Evolutionary conservation across 129 eudicot species (phyloP), one percentile per base, ranked within the genome.

Genomic region (Logfia minima): DNA sequence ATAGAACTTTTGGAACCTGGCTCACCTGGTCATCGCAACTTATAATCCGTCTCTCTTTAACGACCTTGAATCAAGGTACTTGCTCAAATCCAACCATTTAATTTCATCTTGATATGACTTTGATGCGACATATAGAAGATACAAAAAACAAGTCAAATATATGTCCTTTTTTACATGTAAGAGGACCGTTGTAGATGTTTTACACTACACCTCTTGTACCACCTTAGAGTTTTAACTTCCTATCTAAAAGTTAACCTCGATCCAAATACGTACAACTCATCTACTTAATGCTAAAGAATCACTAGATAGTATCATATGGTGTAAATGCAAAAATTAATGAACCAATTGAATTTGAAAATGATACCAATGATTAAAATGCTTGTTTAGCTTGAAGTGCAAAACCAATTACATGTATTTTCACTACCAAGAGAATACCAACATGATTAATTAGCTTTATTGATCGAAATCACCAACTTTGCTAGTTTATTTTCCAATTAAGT

Each of bases 141-240:
- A 78, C 71, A 70, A 62, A 75, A 63, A 24, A 62, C 71, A n/a
- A 45, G 71, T 75, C 80, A 76, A 76, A 48, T 14, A 48, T 14
- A 14, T 19, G 52, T 65, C 62, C 65, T 75, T 76, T n/a, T 48
- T 21, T 31, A 43, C 72, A 51, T 63, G 63, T 75, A 43, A 48
- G 17, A 21, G 52, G 64, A 31, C 64, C 62, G 26, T 43, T 63
- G 45, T 48, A 43, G 61, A 63, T 63, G 71, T 31, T 75, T 75
- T 63, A 75, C 45, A 39, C 10, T 23, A 19, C 45, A 75, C 71
- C 29, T 41, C 6, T 41, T 75, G 79, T 75, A 75, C 72, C 26
- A 39, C 9, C 17, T 63, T 8, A 21, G n/a, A 62, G 43, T 18
- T 62, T 63, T 29, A 63, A 2, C 29, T 43, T 75, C 5, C 29